Percentiles rank a stretch among this genome's conserved stretches.
These are phyloP conservation scores for Ophiognomonia clavigignenti-juglandacearum DNA, from an alignment of 2,329 filamentous ascomycete genomes.

Conservation along the genomic window DNA sequence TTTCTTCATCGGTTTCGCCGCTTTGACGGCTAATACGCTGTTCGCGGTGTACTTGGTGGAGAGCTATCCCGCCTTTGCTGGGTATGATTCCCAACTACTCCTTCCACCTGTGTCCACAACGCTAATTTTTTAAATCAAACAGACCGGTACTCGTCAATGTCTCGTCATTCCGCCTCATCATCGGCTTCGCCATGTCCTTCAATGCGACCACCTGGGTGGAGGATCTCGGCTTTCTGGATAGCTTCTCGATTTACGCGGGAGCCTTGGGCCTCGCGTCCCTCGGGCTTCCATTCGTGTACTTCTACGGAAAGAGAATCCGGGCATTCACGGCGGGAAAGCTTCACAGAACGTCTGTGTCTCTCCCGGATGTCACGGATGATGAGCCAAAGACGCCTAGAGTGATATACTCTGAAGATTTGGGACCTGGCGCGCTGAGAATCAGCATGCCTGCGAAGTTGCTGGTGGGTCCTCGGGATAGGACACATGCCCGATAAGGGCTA, in stretches of 20 bases:
- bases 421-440: too few species aligned
- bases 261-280: slow-evolving; percentile 12
- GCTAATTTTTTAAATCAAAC: background rate
- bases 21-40: slow-evolving; percentile 19
- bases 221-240: slow-evolving; percentile 14
- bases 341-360: background rate
- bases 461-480: too few species aligned
- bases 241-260: slow-evolving; percentile 17
- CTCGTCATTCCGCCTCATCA: slow-evolving; percentile 19
- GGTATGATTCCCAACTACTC: slow-evolving; percentile 10
- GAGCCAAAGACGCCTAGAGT: background rate
- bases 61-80: slow-evolving; percentile 22
- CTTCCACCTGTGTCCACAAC: background rate
- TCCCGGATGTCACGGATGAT: background rate
- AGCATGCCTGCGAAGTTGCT: too few species aligned
- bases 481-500: too few species aligned
- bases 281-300: slow-evolving; percentile 16
- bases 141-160: slow-evolving; percentile 21
- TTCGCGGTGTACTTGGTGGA: slow-evolving; percentile 23
- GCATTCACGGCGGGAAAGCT: slow-evolving; percentile 12
- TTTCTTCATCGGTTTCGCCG: slow-evolving; percentile 20
- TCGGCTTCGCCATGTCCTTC: slow-evolving; percentile 19
- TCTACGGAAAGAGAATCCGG: slow-evolving; percentile 17
- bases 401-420: background rate
- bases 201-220: slow-evolving; percentile 19